Conservation (phyloP, 768 basidiomycete genomes). For the Termitomyces sp. region DNA sequence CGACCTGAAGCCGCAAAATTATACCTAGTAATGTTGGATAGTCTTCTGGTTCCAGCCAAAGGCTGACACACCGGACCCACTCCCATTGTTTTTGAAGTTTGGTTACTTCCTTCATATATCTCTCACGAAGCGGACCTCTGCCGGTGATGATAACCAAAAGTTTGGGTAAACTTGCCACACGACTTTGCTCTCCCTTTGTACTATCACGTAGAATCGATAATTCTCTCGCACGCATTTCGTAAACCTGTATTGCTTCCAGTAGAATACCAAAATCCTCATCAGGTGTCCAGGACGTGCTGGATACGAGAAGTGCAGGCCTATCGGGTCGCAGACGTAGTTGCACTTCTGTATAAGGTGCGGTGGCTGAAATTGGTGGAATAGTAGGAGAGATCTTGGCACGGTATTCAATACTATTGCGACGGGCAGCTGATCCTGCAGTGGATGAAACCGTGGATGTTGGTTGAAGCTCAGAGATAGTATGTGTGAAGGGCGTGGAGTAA, state of each 20-base stretch:
- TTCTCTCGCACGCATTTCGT: slow-evolving; percentile 56
- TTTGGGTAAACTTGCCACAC: slow-evolving; percentile 53
- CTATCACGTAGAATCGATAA: slow-evolving; percentile 12
- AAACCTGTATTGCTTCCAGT: slow-evolving; percentile 65
- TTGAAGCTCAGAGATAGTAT: slow-evolving; percentile 28
- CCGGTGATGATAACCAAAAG: slow-evolving; percentile 86
- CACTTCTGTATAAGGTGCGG: slow-evolving; percentile 30
- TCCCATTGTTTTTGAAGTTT: slow-evolving; percentile 65
- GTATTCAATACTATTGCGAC: slow-evolving; percentile 13
- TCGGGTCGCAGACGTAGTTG: slow-evolving; percentile 53
- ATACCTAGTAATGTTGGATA: slow-evolving; percentile 85
- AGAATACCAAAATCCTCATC: slow-evolving; percentile 94
- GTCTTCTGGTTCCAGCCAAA: slow-evolving; percentile 89
- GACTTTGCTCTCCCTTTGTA: not conserved
- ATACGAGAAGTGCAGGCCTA: slow-evolving; percentile 83
- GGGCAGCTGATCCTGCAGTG: slow-evolving; percentile 10
- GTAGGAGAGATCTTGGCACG: slow-evolving; percentile 11
- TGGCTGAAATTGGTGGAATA: slow-evolving; percentile 24
- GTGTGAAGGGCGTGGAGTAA: slow-evolving; percentile 65
- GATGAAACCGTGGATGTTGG: slow-evolving; percentile 14
- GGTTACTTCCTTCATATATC: slow-evolving; percentile 72
- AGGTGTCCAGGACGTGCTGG: slow-evolving; percentile 95
- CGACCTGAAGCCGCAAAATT: slow-evolving; percentile 6
- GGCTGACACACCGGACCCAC: slow-evolving; percentile 73
- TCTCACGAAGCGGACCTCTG: slow-evolving; percentile 73